Percentiles rank a stretch among this genome's conserved stretches.
Evolutionary conservation across 306 rosid genomes (phyloP).

Genomic region (Ormosia semicastrata): DNA sequence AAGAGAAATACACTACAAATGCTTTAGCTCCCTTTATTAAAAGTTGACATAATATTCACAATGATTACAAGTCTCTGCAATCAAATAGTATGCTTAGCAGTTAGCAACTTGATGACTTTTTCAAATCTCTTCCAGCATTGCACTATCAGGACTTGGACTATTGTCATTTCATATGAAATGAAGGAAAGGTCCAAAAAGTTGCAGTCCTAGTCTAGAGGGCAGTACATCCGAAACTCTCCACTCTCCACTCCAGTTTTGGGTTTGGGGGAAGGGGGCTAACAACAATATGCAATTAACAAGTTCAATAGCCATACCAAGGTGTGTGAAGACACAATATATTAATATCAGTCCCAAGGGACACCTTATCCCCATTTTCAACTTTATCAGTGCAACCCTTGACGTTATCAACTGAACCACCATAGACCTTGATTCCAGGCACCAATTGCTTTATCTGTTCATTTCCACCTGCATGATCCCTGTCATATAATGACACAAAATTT

Average conservation of each 20-base stretch:
- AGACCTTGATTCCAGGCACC: constrained; percentile 83
- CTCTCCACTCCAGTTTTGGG: background rate
- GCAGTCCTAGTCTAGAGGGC: background rate
- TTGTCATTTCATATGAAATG: background rate
- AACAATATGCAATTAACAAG: background rate
- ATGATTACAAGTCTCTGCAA: background rate
- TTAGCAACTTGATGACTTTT: background rate
- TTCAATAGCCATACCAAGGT: constrained; percentile 62
- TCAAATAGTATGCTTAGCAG: background rate
- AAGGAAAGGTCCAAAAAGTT: background rate
- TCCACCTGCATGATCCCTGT: constrained; percentile 91
- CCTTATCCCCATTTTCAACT: constrained; percentile 85
- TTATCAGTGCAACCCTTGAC: constrained; percentile 83
- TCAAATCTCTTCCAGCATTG: background rate
- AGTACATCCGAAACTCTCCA: background rate
- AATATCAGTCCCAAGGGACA: constrained; percentile 70
- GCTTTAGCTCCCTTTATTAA: background rate
- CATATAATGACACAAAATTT: background rate
- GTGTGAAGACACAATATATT: constrained; percentile 74
- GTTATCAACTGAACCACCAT: constrained; percentile 85
- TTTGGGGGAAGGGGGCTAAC: background rate
- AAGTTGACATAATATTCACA: background rate
- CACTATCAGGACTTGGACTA: background rate
- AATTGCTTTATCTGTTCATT: constrained; percentile 77
- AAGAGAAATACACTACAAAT: background rate